These are phyloP conservation scores for Tolypocladium amazonense DNA, from an alignment of 2,329 filamentous ascomycete genomes.

Conservation along the genomic window DNA sequence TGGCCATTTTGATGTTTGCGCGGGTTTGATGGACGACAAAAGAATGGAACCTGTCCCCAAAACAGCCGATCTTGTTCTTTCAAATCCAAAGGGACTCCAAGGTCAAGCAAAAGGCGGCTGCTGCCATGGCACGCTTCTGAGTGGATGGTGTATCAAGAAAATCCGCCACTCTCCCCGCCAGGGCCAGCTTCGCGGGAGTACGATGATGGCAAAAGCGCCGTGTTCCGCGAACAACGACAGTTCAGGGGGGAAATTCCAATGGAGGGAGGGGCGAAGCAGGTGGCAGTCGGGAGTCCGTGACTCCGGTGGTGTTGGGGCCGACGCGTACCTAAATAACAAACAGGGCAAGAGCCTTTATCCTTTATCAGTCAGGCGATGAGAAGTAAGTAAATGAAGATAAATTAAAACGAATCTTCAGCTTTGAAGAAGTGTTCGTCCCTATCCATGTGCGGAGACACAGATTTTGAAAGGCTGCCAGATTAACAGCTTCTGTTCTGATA, in stretches of 20 bases:
- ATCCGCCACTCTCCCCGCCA: not conserved
- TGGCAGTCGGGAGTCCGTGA: constrained; percentile 2
- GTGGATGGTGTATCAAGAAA: not conserved
- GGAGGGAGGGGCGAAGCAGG: not conserved
- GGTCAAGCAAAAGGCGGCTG: not conserved
- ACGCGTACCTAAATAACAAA: not conserved
- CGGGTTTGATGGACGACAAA: not conserved
- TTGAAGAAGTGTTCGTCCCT: too few species aligned
- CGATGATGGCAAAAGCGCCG: not conserved
- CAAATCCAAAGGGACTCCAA: not conserved
- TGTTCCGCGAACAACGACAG: not conserved
- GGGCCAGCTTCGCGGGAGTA: not conserved
- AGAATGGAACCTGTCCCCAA: not conserved
- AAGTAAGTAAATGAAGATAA: not conserved
- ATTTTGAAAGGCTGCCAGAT: not conserved
- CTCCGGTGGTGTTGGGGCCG: not conserved
- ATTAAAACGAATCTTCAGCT: not conserved
- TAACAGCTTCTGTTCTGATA: not conserved
- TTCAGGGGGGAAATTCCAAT: not conserved
- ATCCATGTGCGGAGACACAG: not conserved
- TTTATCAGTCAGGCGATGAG: not conserved
- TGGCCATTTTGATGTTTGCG: constrained; percentile 12
- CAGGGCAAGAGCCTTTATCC: not conserved
- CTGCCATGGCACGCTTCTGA: not conserved
- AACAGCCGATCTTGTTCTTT: not conserved